A percentile compares a stretch with the other conserved stretches of the same genome.
phyloP scores from a whole-genome alignment of 768 basidiomycete species.

The Pisolithus orientalis region DNA sequence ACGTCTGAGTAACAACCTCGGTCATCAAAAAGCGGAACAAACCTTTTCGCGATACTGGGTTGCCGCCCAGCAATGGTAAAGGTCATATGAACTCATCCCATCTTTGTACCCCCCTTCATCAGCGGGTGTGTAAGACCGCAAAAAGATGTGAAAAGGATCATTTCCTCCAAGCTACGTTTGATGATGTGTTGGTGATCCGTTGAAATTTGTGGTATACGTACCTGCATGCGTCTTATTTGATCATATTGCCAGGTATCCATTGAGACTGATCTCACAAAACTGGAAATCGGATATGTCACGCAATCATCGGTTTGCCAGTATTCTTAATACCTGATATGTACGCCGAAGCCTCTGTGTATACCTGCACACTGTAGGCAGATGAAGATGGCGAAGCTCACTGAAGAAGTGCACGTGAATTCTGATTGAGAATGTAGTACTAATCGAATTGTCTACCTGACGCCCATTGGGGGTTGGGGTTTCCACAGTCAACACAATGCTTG shows the following conservation, averaged over 20 bases:
- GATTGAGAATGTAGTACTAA: constrained; percentile 1
- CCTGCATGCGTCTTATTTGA: constrained; percentile 87
- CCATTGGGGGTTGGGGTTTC: constrained; percentile 93
- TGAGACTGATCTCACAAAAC: constrained; percentile 87
- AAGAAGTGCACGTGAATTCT: neutral
- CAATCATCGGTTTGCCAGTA: constrained; percentile 2
- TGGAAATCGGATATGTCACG: constrained; percentile 24
- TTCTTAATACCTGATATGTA: constrained; percentile 71
- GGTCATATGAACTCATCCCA: constrained; percentile 58
- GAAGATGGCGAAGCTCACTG: constrained; percentile 73
- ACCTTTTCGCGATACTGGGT: constrained; percentile 94
- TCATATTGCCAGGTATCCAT: constrained; percentile 97
- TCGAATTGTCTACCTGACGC: constrained; percentile 54
- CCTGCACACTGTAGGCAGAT: constrained; percentile 89
- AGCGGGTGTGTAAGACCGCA: constrained; percentile 59
- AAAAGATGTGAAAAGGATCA: constrained; percentile 70
- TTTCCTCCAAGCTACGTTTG: constrained; percentile 77
- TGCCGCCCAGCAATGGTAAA: constrained; percentile 92
- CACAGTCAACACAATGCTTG: constrained; percentile 75
- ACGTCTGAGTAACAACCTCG: constrained; percentile 12
- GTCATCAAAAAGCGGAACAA: neutral
- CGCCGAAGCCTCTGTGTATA: constrained; percentile 84
- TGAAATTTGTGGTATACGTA: constrained; percentile 27
- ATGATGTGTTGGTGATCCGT: constrained; percentile 3
- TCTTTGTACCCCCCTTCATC: constrained; percentile 68